These are phyloP conservation scores for Geranium brycei DNA, from an alignment of 345 rosid species.

Conservation along the genomic window DNA sequence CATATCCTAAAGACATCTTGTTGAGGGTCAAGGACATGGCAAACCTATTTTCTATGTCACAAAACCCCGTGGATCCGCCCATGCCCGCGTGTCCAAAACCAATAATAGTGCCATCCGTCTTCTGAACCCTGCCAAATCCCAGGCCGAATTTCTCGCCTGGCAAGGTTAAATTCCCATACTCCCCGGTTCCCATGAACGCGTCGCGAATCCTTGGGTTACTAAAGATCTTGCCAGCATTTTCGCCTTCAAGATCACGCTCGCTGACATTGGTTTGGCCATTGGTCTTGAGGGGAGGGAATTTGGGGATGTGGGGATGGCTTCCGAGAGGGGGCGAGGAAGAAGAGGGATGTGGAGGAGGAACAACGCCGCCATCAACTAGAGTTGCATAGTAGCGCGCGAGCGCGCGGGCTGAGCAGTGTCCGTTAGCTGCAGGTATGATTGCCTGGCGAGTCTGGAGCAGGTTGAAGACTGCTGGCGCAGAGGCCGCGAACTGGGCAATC, in stretches of 20 bases:
- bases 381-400: slow-evolving; percentile 96
- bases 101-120: slow-evolving; percentile 36
- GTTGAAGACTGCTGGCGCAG: slow-evolving; percentile 58
- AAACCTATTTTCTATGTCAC: slow-evolving; percentile 57
- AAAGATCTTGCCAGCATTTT: slow-evolving; percentile 22
- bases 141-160: slow-evolving; percentile 64
- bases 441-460: slow-evolving; percentile 72
- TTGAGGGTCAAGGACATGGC: slow-evolving; percentile 75
- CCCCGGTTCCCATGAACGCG: slow-evolving; percentile 64
- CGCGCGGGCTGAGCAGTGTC: slow-evolving; percentile 94
- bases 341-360: slow-evolving; percentile 67
- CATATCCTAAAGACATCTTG: slow-evolving; percentile 65
- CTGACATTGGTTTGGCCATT: slow-evolving; percentile 19
- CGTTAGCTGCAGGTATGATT: slow-evolving; percentile 82
- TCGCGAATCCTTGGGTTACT: slow-evolving; percentile 48
- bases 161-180: slow-evolving; percentile 35
- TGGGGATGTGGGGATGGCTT: slow-evolving; percentile 66
- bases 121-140: slow-evolving; percentile 46
- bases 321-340: slow-evolving; percentile 68
- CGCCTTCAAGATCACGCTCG: slow-evolving; percentile 7
- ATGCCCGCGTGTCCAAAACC: slow-evolving; percentile 95
- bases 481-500: slow-evolving; percentile 22
- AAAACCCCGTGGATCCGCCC: slow-evolving; percentile 92
- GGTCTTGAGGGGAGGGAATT: slow-evolving; percentile 33
- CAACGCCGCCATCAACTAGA: slow-evolving; percentile 57